phyloP scores from a whole-genome alignment of 176 grass and related monocot species.

The Ensete ventricosum region DNA sequence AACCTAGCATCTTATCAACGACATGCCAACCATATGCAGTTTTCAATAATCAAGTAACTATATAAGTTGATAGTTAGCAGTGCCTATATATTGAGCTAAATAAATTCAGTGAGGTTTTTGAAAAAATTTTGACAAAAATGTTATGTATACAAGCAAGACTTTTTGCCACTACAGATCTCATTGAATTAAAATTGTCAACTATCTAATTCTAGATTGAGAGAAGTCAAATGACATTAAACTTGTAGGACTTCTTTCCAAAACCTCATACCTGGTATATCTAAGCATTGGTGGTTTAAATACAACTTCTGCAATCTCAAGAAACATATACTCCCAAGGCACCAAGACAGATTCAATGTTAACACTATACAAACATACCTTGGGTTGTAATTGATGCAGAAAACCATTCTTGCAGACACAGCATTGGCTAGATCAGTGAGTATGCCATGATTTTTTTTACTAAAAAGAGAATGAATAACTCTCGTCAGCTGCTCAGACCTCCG shows the following conservation, averaged over 20 bases:
- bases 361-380: conserved; percentile 49
- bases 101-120: too few relatives aligned
- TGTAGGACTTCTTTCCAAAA: background rate
- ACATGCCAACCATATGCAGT: too few relatives aligned
- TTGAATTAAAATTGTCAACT: background rate
- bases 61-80: too few relatives aligned
- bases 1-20: too few relatives aligned
- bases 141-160: too few relatives aligned
- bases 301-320: background rate
- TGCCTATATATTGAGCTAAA: too few relatives aligned
- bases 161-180: too few relatives aligned
- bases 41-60: too few relatives aligned
- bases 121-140: too few relatives aligned
- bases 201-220: background rate
- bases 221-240: background rate
- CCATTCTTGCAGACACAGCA: conserved; percentile 38
- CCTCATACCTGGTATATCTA: background rate
- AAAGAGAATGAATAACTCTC: conserved; percentile 22
- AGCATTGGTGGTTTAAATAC: background rate
- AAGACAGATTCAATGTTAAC: background rate
- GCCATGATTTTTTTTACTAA: conserved; percentile 27
- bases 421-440: conserved; percentile 36
- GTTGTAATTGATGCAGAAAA: conserved; percentile 71
- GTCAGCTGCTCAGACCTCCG: conserved; percentile 58
- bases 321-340: background rate